These are phyloP conservation scores for Aspergillus caelatus DNA, from an alignment of 2,329 filamentous ascomycete genomes.

Conservation along the genomic window DNA sequence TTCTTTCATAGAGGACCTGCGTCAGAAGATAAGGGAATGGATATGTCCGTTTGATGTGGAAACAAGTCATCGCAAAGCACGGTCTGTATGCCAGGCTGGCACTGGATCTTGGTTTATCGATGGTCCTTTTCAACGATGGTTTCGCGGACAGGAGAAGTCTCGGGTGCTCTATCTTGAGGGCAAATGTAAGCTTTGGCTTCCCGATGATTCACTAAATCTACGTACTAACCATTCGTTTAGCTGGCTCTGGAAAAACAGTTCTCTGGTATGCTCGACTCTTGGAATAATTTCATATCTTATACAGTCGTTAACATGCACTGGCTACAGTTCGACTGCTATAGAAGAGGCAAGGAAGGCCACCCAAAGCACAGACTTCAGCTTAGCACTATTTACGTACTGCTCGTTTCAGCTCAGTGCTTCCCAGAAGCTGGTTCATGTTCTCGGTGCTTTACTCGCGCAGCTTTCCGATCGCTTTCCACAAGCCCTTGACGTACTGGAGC, in stretches of 20 bases:
- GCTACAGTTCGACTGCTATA: neutral
- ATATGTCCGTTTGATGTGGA: neutral
- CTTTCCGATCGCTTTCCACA: neutral
- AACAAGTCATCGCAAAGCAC: neutral
- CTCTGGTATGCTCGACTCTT: neutral
- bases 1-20: neutral
- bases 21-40: neutral
- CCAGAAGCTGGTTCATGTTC: neutral
- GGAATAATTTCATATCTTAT: neutral
- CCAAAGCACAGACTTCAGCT: neutral
- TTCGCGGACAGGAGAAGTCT: neutral
- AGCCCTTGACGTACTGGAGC: neutral
- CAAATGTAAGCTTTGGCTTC: neutral
- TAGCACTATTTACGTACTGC: neutral
- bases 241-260: neutral
- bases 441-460: neutral
- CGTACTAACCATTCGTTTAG: neutral
- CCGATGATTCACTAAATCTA: neutral
- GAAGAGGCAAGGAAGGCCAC: neutral
- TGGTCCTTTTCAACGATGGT: neutral
- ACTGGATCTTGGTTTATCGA: neutral
- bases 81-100: neutral
- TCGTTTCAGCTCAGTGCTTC: neutral
- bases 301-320: neutral
- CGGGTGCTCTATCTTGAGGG: neutral